Percentiles rank a stretch among this genome's conserved stretches.
These are phyloP conservation scores for Lasiodiplodia citricola DNA, from an alignment of 2,329 filamentous ascomycete species.

Conservation along the genomic window DNA sequence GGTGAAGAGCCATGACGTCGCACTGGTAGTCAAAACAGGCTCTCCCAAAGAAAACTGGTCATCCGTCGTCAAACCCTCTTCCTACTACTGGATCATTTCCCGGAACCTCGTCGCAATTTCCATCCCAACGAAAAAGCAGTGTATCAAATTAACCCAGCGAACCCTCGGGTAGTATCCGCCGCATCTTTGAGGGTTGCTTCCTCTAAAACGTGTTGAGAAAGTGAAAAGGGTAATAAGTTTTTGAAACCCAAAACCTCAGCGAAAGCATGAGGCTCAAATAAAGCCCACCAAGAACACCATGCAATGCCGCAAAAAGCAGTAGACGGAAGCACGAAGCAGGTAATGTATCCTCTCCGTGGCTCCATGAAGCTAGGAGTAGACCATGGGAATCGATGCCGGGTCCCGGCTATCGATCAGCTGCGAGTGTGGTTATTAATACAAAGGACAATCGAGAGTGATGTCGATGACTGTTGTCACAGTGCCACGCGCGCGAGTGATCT, in stretches of 20 bases:
- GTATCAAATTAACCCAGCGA: slow-evolving; percentile 25
- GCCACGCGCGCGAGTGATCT: slow-evolving; percentile 19
- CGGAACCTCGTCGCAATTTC: slow-evolving; percentile 22
- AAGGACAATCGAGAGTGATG: slow-evolving; percentile 9
- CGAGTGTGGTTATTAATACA: slow-evolving; percentile 21
- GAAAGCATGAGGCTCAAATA: slow-evolving; percentile 14
- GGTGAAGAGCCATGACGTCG: slow-evolving; percentile 22
- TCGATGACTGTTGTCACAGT: slow-evolving; percentile 14
- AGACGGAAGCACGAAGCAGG: slow-evolving; percentile 24
- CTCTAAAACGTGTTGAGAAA: slow-evolving; percentile 22
- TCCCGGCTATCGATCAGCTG: slow-evolving; percentile 3
- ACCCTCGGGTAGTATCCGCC: slow-evolving; percentile 3
- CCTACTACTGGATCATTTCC: slow-evolving; percentile 13
- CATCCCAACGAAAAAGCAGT: slow-evolving; percentile 16
- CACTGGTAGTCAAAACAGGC: slow-evolving; percentile 25
- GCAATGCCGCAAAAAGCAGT: slow-evolving; percentile 28
- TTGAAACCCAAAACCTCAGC: slow-evolving; percentile 22
- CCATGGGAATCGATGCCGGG: slow-evolving; percentile 5
- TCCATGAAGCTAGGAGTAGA: background rate
- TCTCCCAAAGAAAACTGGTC: slow-evolving; percentile 17
- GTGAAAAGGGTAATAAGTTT: slow-evolving; percentile 26
- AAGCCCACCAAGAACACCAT: slow-evolving; percentile 26
- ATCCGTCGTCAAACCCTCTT: slow-evolving; percentile 23
- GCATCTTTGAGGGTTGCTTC: slow-evolving; percentile 15
- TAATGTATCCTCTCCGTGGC: background rate